A percentile compares a stretch with the other conserved stretches of the same genome.
These are phyloP conservation scores for Clonostachys chloroleuca DNA, from an alignment of 2,329 filamentous ascomycete species.

Conservation along the genomic window DNA sequence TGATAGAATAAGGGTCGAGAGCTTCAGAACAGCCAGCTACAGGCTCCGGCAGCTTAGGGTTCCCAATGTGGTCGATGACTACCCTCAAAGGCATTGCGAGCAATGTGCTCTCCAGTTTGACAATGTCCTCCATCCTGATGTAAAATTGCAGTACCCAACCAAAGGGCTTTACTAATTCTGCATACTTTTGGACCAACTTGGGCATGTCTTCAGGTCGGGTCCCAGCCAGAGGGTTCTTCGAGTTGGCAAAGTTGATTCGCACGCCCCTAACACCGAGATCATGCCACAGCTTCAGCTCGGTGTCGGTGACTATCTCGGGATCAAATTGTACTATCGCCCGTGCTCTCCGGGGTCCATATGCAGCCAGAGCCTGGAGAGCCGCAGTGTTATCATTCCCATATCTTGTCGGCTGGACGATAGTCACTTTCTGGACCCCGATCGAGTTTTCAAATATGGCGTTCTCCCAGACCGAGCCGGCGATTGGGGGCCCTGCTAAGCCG, in stretches of 20 bases:
- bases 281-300: neutral
- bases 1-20: conserved; percentile 7
- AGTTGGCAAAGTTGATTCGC: neutral
- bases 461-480: neutral
- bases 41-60: conserved; percentile 3
- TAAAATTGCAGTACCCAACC: conserved; percentile 22
- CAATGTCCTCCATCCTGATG: conserved; percentile 13
- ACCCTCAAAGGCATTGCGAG: conserved; percentile 7
- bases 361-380: conserved; percentile 17
- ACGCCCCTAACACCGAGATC: neutral
- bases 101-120: conserved; percentile 4
- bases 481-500: conserved; percentile 1
- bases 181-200: conserved; percentile 6
- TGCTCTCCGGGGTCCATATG: conserved; percentile 8
- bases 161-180: conserved; percentile 13
- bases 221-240: no score
- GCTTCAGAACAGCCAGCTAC: neutral
- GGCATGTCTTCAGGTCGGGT: conserved; percentile 1
- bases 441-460: neutral
- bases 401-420: conserved; percentile 19
- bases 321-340: conserved; percentile 12
- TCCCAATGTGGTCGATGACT: conserved; percentile 16
- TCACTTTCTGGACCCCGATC: conserved; percentile 14
- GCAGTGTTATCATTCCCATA: conserved; percentile 21
- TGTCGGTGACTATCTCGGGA: neutral